Evolutionary conservation across 192 early-diverging fungal genomes (phyloP).

Genomic region (Gryganskiella cystojenkinii): DNA sequence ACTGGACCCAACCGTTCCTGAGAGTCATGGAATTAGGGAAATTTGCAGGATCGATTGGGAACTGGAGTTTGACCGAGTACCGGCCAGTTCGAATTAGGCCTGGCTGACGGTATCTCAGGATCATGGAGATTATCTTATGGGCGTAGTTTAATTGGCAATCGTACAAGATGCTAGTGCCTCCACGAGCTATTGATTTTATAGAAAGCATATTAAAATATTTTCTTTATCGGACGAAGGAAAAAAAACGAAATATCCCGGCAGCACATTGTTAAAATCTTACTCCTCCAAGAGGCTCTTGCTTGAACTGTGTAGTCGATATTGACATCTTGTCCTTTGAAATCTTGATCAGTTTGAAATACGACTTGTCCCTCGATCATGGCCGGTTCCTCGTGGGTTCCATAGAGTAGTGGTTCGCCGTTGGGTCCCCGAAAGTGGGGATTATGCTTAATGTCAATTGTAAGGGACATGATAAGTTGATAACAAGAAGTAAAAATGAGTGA

Average conservation of each 20-base stretch:
- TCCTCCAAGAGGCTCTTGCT: not conserved
- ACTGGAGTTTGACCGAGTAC: not conserved
- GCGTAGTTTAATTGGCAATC: not conserved
- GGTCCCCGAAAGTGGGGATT: not conserved
- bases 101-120: not conserved
- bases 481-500: no score
- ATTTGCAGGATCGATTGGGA: not conserved
- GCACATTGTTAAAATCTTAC: not conserved
- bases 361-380: not conserved
- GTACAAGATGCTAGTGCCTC: no score
- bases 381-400: not conserved
- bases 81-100: not conserved
- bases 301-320: not conserved
- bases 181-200: no score
- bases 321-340: not conserved
- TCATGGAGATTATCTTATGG: conserved; percentile 1
- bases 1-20: not conserved
- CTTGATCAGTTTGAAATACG: not conserved
- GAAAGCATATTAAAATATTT: no score
- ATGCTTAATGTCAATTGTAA: not conserved
- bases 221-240: no score
- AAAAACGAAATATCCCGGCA: not conserved
- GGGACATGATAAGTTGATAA: not conserved
- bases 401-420: not conserved
- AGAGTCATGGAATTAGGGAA: not conserved